Conservation (phyloP, 805 yeast species). For the Ogataea thermomethanolica region DNA sequence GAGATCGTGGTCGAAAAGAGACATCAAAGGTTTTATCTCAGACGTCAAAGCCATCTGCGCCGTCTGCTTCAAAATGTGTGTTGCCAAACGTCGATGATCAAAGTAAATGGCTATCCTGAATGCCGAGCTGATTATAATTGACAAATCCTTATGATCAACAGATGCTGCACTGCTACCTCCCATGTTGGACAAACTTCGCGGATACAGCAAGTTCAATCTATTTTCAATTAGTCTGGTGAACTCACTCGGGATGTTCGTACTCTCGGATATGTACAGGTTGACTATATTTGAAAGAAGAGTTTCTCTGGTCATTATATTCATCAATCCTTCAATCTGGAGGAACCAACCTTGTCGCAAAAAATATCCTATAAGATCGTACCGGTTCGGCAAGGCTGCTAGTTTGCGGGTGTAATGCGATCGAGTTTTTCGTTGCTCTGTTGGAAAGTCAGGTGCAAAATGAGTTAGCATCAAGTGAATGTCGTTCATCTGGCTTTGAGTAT, state of each 20-base stretch:
- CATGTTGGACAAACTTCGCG: neutral
- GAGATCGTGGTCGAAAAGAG: conserved; percentile 3
- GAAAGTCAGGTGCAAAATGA: neutral
- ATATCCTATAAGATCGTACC: conserved; percentile 13
- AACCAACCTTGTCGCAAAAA: conserved; percentile 6
- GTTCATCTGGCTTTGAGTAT: neutral
- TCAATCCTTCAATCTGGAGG: conserved; percentile 4
- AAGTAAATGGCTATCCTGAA: conserved; percentile 4
- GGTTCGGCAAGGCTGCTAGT: conserved; percentile 12
- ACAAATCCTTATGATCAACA: no score
- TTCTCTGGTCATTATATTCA: conserved; percentile 3
- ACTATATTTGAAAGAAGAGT: conserved; percentile 7
- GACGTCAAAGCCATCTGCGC: neutral
- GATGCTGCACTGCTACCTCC: no score
- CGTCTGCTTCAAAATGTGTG: conserved; percentile 3
- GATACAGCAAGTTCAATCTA: neutral
- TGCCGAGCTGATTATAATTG: no score
- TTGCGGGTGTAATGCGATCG: neutral
- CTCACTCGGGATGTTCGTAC: neutral
- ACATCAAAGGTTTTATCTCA: neutral
- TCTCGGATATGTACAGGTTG: conserved; percentile 7
- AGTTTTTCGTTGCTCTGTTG: neutral
- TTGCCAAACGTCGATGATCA: neutral
- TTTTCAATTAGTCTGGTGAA: neutral
- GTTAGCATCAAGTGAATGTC: neutral